Evolutionary conservation across 352 stramenopile species (phyloP).

Genomic region (Phytopythium helicoides): DNA sequence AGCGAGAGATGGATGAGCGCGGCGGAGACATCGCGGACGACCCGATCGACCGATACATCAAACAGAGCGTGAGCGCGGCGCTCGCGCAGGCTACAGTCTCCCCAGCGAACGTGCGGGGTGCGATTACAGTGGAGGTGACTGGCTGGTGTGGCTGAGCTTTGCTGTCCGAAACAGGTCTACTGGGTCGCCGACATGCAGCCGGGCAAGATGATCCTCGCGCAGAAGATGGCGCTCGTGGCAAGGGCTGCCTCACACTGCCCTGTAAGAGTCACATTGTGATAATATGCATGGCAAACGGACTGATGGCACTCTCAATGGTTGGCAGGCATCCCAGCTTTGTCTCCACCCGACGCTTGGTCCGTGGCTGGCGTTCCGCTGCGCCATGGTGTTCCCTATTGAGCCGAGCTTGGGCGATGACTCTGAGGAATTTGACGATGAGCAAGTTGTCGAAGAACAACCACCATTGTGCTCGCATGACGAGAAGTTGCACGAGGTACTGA

Average conservation of each 20-base stretch:
- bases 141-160: not conserved
- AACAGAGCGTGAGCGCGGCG: slow-evolving; percentile 31
- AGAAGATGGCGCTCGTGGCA: slow-evolving; percentile 62
- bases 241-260: slow-evolving; percentile 41
- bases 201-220: slow-evolving; percentile 73
- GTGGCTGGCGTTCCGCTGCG: slow-evolving; percentile 69
- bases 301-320: slow-evolving; percentile 4
- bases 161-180: slow-evolving; percentile 31
- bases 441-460: slow-evolving; percentile 13
- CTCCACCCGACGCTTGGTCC: slow-evolving; percentile 60
- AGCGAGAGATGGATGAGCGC: slow-evolving; percentile 24
- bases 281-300: not conserved
- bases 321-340: slow-evolving; percentile 57
- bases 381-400: slow-evolving; percentile 48
- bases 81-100: slow-evolving; percentile 19
- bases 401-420: not conserved
- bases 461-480: slow-evolving; percentile 38
- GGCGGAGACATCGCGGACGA: slow-evolving; percentile 30
- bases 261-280: slow-evolving; percentile 9
- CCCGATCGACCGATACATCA: slow-evolving; percentile 58
- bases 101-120: not conserved
- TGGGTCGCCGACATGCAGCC: slow-evolving; percentile 64
- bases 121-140: not conserved
- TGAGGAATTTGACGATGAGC: slow-evolving; percentile 2
- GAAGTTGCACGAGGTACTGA: slow-evolving; percentile 31